Evolutionary conservation across 257 asterid species (phyloP).

Genomic region (Gentiana dahurica): DNA sequence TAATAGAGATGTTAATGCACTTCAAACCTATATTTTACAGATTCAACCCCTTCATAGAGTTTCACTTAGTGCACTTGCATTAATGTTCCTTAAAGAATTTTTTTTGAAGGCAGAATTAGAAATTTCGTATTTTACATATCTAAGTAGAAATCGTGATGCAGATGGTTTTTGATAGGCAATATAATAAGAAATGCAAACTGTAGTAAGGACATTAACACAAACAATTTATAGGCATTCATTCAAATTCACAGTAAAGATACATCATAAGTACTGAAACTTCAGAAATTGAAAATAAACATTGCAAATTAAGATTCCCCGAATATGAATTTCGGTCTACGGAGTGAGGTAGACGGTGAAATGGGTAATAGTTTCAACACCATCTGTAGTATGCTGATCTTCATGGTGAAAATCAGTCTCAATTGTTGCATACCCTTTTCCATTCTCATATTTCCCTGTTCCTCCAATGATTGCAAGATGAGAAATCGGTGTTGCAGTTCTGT

Average conservation of each 20-base stretch:
- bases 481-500: slow-evolving; percentile 71
- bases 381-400: slow-evolving; percentile 68
- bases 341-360: slow-evolving; percentile 65
- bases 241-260: slow-evolving; percentile 6
- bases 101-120: no score
- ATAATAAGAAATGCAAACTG: background rate
- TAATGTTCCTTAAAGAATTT: no score
- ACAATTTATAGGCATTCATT: background rate
- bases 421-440: slow-evolving; percentile 65
- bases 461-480: slow-evolving; percentile 74
- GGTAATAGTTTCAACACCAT: slow-evolving; percentile 75
- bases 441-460: slow-evolving; percentile 72
- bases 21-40: no score
- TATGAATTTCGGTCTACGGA: slow-evolving; percentile 21
- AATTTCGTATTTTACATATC: no score
- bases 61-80: no score
- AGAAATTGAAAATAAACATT: background rate
- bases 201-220: background rate
- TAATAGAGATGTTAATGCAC: no score
- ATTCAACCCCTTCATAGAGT: no score
- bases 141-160: no score
- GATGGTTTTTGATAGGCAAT: no score
- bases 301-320: background rate
- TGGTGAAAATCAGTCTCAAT: slow-evolving; percentile 68
- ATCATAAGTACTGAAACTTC: slow-evolving; percentile 3